These are phyloP conservation scores for Suhomyces ambrosiae DNA, from an alignment of 1,139 yeast genomes.

Conservation along the genomic window DNA sequence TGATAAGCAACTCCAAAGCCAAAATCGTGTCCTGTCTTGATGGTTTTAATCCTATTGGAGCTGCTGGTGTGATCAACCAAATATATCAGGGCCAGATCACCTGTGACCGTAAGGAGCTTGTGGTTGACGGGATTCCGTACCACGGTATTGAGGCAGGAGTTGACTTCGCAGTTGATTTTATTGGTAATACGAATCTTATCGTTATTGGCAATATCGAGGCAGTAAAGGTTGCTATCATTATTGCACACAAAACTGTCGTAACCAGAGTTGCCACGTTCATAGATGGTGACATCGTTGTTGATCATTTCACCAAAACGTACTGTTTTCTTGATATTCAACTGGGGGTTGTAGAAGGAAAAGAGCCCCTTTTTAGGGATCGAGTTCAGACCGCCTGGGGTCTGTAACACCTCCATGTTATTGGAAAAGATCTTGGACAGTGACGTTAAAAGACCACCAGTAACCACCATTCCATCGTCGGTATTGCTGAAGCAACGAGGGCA, in stretches of 20 bases:
- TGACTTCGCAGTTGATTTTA: slow-evolving; percentile 39
- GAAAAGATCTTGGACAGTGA: slow-evolving; percentile 24
- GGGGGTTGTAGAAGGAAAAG: slow-evolving; percentile 57
- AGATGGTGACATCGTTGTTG: slow-evolving; percentile 76
- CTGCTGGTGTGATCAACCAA: slow-evolving; percentile 37
- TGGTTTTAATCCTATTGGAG: slow-evolving; percentile 22
- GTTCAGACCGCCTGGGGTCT: slow-evolving; percentile 18
- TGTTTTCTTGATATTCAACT: slow-evolving; percentile 48
- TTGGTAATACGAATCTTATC: slow-evolving; percentile 42
- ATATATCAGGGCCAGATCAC: slow-evolving; percentile 43
- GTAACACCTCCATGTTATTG: slow-evolving; percentile 30
- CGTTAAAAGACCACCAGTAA: slow-evolving; percentile 68
- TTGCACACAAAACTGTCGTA: slow-evolving; percentile 73
- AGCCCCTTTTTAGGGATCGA: slow-evolving; percentile 53
- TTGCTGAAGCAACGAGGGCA: slow-evolving; percentile 75
- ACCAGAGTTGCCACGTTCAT: slow-evolving; percentile 38
- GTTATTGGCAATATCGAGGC: slow-evolving; percentile 55
- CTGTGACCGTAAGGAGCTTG: slow-evolving; percentile 41
- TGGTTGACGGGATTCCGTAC: slow-evolving; percentile 32
- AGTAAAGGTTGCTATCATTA: slow-evolving; percentile 74
- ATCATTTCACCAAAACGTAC: slow-evolving; percentile 75
- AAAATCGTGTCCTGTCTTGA: slow-evolving; percentile 66
- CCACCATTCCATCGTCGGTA: slow-evolving; percentile 58
- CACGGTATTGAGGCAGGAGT: slow-evolving; percentile 45
- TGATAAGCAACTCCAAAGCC: slow-evolving; percentile 87